Evolutionary conservation across 2,329 filamentous ascomycete genomes (phyloP), one percentile per base, ranked within the genome.

Genomic region (Penicillium palitans): DNA sequence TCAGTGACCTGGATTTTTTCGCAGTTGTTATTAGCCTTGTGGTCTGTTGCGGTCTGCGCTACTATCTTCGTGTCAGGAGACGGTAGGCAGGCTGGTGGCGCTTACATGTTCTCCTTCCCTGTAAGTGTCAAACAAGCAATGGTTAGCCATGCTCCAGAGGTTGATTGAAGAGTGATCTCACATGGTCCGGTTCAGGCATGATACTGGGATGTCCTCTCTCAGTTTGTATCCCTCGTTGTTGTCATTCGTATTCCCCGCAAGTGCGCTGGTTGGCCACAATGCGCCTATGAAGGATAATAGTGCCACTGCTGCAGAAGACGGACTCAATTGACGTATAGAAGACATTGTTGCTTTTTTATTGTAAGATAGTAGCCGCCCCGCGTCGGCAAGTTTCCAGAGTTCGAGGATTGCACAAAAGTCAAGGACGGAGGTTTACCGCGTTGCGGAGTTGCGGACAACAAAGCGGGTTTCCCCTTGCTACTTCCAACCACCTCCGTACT

Each of bases 181-280:
- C 88, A 87, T 84, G 74, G 86, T 90, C 60, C 89, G 82, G 69
- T 90, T 89, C 80, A 91, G 84, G 78, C 89, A 91, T 69, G 87
- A 87, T 21, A 91, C 86, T 39, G 82, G 81, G 60, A 91, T 88
- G 12, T 83, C 74, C 15, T 88, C 87, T 66, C 86, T 86, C 69
- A 87, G 68, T 46, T 61, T 70, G 64, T 79, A 79, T 47, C 74
- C 75, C 45, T 61, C 62, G 48, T 42, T 48, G 55, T 57, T 68
- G 55, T 52, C 62, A 55, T 56, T 58, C 40, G 47, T 53, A 29
- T 53, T 66, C 55, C 64, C 67, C 61, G 66, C 71, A 61, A 66
- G 63, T 21, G 65, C 64, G 24, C 59, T 62, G 40, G 57, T 55
- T 51, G 64, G 67, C 60, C 59, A 63, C 53, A 69, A 58, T 25